Evolutionary conservation across 2,329 filamentous ascomycete genomes (phyloP).

Genomic region (Dactylellina drechsleri): DNA sequence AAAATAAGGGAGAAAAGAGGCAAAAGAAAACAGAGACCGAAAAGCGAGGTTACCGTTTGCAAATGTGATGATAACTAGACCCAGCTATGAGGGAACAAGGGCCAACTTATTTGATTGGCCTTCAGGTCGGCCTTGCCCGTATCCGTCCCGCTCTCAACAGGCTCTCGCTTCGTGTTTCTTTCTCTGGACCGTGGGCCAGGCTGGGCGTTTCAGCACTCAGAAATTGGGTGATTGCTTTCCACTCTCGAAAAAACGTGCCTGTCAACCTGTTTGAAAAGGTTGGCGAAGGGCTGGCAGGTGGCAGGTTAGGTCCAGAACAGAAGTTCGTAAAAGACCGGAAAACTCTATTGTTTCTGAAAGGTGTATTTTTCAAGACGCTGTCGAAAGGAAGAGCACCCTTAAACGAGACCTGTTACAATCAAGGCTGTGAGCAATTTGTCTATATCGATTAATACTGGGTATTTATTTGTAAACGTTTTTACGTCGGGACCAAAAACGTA

Average conservation of each 20-base stretch:
- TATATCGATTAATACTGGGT: not conserved
- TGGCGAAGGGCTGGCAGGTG: constrained; percentile 11
- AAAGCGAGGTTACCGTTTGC: constrained; percentile 2
- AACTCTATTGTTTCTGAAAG: constrained; percentile 3
- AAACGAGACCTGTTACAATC: constrained; percentile 1
- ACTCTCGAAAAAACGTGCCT: constrained; percentile 31
- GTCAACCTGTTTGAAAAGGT: constrained; percentile 24
- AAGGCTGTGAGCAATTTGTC: constrained; percentile 24
- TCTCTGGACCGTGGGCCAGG: constrained; percentile 45
- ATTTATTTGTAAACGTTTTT: constrained; percentile 6
- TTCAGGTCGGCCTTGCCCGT: constrained; percentile 36
- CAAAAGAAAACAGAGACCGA: not conserved
- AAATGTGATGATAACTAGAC: constrained; percentile 32
- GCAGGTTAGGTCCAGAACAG: constrained; percentile 5
- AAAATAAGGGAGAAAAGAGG: constrained; percentile 10
- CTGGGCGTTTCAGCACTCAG: constrained; percentile 38
- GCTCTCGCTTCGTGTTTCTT: constrained; percentile 51
- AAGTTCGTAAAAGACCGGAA: constrained; percentile 25
- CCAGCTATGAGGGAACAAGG: constrained; percentile 5
- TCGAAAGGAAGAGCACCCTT: constrained; percentile 31
- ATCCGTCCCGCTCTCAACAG: constrained; percentile 48
- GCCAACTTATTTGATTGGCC: constrained; percentile 38
- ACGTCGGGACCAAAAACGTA: constrained; percentile 33
- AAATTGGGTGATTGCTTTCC: constrained; percentile 1
- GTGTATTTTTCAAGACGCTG: constrained; percentile 22